A percentile compares a stretch with the other conserved stretches of the same genome.
phyloP scores from a whole-genome alignment of 768 basidiomycete species.

The Leccinum broughii region DNA sequence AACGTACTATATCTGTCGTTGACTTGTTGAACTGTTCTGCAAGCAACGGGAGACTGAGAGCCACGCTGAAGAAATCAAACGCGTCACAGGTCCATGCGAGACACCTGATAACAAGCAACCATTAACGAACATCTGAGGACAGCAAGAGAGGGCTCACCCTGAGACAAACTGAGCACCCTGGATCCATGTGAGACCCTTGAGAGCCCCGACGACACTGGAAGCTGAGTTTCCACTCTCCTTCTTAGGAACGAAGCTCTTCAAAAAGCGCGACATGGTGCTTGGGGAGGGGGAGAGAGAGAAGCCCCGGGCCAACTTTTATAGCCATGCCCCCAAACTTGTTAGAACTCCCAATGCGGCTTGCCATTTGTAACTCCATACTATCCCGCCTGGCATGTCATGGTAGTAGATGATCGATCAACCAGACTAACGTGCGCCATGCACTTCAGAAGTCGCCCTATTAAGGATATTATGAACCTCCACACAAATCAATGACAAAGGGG shows the following conservation, averaged over 20 bases:
- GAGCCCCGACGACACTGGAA: conserved; percentile 42
- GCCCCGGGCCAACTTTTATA: conserved; percentile 17
- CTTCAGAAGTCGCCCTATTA: conserved; percentile 4
- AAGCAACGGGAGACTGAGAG: conserved; percentile 54
- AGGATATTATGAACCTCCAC: background rate
- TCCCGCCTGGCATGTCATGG: background rate
- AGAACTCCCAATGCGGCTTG: conserved; percentile 1
- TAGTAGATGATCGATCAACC: background rate
- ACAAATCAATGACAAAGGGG: background rate
- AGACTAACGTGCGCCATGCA: background rate
- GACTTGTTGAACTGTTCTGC: conserved; percentile 47
- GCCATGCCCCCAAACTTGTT: background rate
- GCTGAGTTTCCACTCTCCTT: conserved; percentile 41
- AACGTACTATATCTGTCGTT: conserved; percentile 45
- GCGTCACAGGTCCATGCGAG: conserved; percentile 89
- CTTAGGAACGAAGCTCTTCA: conserved; percentile 49
- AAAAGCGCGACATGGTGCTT: conserved; percentile 33
- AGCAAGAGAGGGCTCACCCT: conserved; percentile 38
- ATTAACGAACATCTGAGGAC: background rate
- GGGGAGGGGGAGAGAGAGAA: background rate
- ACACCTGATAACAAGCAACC: conserved; percentile 47
- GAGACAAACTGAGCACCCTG: conserved; percentile 61
- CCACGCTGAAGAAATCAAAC: conserved; percentile 83
- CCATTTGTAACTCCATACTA: background rate
- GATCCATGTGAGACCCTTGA: conserved; percentile 48